Conservation (phyloP, 495 filamentous ascomycete species). For the Xeromyces bisporus region DNA sequence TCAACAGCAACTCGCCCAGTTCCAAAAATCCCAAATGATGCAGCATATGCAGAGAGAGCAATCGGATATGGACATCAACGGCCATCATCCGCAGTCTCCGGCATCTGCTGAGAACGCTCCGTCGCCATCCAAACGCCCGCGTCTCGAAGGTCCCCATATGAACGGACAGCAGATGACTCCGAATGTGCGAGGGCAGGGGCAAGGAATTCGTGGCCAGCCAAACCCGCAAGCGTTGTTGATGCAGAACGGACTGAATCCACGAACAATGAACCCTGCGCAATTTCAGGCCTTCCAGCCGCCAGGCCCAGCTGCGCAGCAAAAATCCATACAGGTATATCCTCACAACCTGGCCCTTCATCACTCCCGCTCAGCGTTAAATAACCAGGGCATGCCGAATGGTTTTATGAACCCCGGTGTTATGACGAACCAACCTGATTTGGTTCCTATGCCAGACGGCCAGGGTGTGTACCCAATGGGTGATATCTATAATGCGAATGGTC, state of each 20-base stretch:
- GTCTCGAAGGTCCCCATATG: conserved; percentile 57
- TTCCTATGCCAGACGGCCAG: conserved; percentile 51
- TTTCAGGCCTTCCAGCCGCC: conserved; percentile 52
- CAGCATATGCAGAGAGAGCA: conserved; percentile 72
- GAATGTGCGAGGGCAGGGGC: conserved; percentile 57
- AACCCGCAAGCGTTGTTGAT: conserved; percentile 48
- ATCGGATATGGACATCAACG: conserved; percentile 75
- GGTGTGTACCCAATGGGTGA: conserved; percentile 37
- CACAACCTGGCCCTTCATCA: conserved; percentile 68
- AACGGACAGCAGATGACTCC: conserved; percentile 64
- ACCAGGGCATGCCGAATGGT: conserved; percentile 60
- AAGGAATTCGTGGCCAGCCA: conserved; percentile 56
- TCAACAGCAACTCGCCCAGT: conserved; percentile 39
- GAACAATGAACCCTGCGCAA: conserved; percentile 55
- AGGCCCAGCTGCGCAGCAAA: conserved; percentile 47
- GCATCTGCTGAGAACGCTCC: conserved; percentile 72
- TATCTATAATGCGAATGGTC: conserved; percentile 48
- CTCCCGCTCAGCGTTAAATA: conserved; percentile 39
- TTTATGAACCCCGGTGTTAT: conserved; percentile 38
- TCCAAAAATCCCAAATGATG: conserved; percentile 52
- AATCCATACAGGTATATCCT: conserved; percentile 73
- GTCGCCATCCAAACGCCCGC: conserved; percentile 83
- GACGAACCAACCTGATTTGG: conserved; percentile 63
- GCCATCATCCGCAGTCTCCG: conserved; percentile 65
- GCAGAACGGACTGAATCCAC: conserved; percentile 60